Base-by-base conservation (phyloP, 805 yeast species). In the Candida krabiensis region DNA sequence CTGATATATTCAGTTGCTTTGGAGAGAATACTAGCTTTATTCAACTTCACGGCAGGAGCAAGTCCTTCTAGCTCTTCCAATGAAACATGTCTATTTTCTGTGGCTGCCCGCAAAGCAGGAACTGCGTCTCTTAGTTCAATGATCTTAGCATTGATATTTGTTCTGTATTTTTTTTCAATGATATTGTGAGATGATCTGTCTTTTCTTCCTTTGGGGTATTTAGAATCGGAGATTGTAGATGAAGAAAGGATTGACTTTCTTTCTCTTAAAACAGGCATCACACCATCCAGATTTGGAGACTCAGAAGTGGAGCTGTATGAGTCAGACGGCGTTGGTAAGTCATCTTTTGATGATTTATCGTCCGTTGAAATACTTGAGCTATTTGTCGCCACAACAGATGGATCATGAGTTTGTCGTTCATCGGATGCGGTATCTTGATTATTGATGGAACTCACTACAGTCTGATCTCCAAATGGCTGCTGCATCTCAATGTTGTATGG, bases 1-100 rank as follows among this genome's bases (percentile, higher is more conserved):
- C 73, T 69, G 53, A 86, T 86, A 58, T 86, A 86, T 61, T 86
- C 95, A 1, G 87, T 80, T 7, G 90, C 86, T 54, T 86, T 86
- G 26, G 86, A 71, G 37, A 86, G 65, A 11, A 86, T 83, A 19
- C 83, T 82, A 11, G 91, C 93, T 60, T 86, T 86, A 59, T 84
- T 85, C 38, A 86, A 66, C 56, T 84, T 84, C 23, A 76, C 62
- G 8, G 90, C 89, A 0, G 93, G 93, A 16, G 81, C 71, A 23
- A 85, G 67, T 3, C 93, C 95, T 46, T 85, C 93, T 17, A 84
- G 63, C 38, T 79, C 81, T 35, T 69, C 71, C n/a, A 50, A 16
- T 9, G 54, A 44, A 2, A 51, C 38, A 38, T 58, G 29, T 11
- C 62, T 70, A 16, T 56, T 60, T 3, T 67, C 70, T 13, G 68